Evolutionary conservation across 768 basidiomycete species (phyloP).

Genomic region (Mycena rebaudengoi): DNA sequence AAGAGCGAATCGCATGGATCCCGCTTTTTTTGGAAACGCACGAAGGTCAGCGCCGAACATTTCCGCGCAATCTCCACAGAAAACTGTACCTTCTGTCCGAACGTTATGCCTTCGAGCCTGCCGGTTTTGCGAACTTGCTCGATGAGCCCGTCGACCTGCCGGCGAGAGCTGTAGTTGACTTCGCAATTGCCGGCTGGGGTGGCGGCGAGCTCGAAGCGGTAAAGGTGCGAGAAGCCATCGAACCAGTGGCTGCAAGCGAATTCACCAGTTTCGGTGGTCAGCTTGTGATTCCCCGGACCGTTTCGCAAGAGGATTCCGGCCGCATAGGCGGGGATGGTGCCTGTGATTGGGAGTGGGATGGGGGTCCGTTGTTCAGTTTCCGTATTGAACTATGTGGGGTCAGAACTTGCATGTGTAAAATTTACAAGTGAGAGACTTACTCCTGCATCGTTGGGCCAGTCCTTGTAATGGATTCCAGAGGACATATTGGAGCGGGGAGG

Average conservation of each 20-base stretch:
- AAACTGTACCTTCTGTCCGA: too few species aligned
- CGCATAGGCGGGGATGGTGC: constrained; percentile 43
- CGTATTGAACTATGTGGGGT: not conserved
- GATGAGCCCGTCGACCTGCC: constrained; percentile 38
- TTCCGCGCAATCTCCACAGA: too few species aligned
- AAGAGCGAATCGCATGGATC: constrained; percentile 38
- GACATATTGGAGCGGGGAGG: too few species aligned
- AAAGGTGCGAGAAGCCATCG: constrained; percentile 49
- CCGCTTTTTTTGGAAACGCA: too few species aligned
- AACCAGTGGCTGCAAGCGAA: constrained; percentile 36
- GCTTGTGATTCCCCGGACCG: constrained; percentile 39
- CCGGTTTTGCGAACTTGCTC: constrained; percentile 29
- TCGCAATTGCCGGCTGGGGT: constrained; percentile 14
- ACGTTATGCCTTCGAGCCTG: constrained; percentile 17
- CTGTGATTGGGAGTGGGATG: constrained; percentile 29
- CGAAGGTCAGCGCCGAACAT: too few species aligned
- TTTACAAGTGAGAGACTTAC: not conserved
- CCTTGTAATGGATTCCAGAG: constrained; percentile 1
- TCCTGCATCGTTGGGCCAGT: constrained; percentile 11
- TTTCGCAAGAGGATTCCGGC: constrained; percentile 48
- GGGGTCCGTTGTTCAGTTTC: constrained; percentile 28
- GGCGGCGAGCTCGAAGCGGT: constrained; percentile 47
- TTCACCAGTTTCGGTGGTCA: not conserved
- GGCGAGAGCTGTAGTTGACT: constrained; percentile 45
- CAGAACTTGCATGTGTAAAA: not conserved